These are phyloP conservation scores for Pleoardoris graminearum DNA, from an alignment of 2,329 filamentous ascomycete species.

Conservation along the genomic window DNA sequence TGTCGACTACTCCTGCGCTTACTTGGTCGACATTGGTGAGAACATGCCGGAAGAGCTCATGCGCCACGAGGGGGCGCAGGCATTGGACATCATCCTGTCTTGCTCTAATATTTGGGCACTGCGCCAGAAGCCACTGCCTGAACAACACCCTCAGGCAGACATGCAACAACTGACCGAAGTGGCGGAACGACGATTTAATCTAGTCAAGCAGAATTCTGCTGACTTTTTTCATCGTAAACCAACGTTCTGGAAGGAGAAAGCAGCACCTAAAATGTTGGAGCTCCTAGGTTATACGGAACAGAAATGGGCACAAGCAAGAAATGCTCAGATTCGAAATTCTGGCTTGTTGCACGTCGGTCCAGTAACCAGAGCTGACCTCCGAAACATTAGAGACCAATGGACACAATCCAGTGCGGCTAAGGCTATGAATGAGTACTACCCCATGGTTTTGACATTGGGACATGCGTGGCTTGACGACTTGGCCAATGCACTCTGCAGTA, in stretches of 20 bases:
- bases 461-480: constrained; percentile 20
- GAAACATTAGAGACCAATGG: constrained; percentile 10
- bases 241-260: not conserved
- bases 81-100: constrained; percentile 20
- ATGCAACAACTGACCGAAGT: not conserved
- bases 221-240: not conserved
- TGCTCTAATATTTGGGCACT: constrained; percentile 25
- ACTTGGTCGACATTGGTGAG: not conserved
- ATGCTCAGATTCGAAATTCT: not conserved
- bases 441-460: constrained; percentile 17
- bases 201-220: not conserved
- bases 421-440: constrained; percentile 3
- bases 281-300: not conserved
- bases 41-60: constrained; percentile 13
- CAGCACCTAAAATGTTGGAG: not conserved
- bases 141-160: constrained; percentile 6
- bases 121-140: constrained; percentile 14
- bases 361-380: not conserved
- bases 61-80: constrained; percentile 10
- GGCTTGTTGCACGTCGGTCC: not conserved
- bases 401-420: not conserved
- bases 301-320: not conserved
- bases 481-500: constrained; percentile 5
- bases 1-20: constrained; percentile 17
- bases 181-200: not conserved